Conservation (phyloP, 192 early-diverging fungal species). For the Cetraspora pellucida region DNA sequence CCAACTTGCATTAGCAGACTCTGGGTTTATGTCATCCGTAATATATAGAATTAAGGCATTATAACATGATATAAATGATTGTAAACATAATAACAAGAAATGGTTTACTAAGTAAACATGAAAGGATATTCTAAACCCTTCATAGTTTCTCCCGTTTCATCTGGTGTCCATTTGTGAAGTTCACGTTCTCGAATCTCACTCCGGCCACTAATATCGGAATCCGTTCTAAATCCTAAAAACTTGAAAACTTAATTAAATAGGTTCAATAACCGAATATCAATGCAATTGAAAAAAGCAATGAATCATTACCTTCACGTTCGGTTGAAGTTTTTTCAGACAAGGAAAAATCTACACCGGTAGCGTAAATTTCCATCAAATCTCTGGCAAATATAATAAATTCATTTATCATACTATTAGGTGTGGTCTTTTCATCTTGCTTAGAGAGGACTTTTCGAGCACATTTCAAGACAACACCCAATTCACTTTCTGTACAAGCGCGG, state of each 20-base stretch:
- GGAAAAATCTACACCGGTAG: constrained; percentile 55
- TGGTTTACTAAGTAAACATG: constrained; percentile 6
- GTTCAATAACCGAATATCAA: not conserved
- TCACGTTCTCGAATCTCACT: constrained; percentile 73
- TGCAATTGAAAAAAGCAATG: constrained; percentile 6
- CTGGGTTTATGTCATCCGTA: constrained; percentile 37
- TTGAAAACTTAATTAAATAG: not conserved
- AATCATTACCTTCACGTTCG: constrained; percentile 53
- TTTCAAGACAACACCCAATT: constrained; percentile 66
- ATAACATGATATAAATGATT: not conserved
- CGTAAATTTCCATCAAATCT: constrained; percentile 64
- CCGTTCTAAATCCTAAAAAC: constrained; percentile 72
- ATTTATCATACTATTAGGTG: constrained; percentile 40
- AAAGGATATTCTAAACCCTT: constrained; percentile 44
- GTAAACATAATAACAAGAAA: constrained; percentile 32
- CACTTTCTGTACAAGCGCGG: constrained; percentile 57
- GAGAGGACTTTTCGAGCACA: constrained; percentile 52
- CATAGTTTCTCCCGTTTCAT: constrained; percentile 48
- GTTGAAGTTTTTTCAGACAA: constrained; percentile 39
- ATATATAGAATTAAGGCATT: constrained; percentile 23
- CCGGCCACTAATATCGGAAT: constrained; percentile 82
- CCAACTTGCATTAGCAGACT: constrained; percentile 62
- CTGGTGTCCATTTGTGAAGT: constrained; percentile 85
- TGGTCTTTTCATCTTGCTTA: constrained; percentile 46
- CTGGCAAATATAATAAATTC: constrained; percentile 65